Evolutionary conservation across 2,329 filamentous ascomycete genomes (phyloP), one percentile per base, ranked within the genome.

Genomic region (Neocatenulostroma microsporum): DNA sequence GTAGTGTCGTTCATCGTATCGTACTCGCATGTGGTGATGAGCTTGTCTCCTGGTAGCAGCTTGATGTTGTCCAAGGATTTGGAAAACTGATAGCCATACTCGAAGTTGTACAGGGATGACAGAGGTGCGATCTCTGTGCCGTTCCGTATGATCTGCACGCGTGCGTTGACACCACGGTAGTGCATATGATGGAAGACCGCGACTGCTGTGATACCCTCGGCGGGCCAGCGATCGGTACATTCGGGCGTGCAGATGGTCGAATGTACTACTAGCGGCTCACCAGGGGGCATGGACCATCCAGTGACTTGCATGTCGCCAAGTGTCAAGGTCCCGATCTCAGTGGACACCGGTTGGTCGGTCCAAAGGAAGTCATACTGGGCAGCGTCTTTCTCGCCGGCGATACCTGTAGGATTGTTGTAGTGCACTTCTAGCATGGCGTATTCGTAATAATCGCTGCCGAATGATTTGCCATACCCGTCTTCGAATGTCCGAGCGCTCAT

Each of bases 151-250:
- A 46, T 40, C 25, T 46, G 44, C 9, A 46, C 44, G 9, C 29
- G 32, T 1, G 44, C 27, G 10, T 46, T 46, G 25, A 34, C 34
- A 21, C 44, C 44, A 15, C 44, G 35, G 27, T 34, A 44, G 30
- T 46, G 44, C 44, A 46, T 46, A 15, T 46, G 44, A 18, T 46
- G 44, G 32, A 46, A 46, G n/a, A 46, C 33, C 1, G 41, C 38
- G 13, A 44, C 29, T n/a, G 44, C 44, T 21, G 41, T 46, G 23
- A 46, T 46, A 4, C 44, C 44, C 14, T 44, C 44, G 7, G 35
- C 19, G 14, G 44, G 44, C 44, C 44, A 46, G 3, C 24, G 17
- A 3, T 35, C n/a, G 13, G 44, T 47, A 19, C 44, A 47, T n/a
- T 45, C 44, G 10, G 44, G 44, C 14, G 44, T 47, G 34, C 44